Base-by-base conservation (phyloP, 2,329 filamentous ascomycete genomes). In the Exophiala sp. region DNA sequence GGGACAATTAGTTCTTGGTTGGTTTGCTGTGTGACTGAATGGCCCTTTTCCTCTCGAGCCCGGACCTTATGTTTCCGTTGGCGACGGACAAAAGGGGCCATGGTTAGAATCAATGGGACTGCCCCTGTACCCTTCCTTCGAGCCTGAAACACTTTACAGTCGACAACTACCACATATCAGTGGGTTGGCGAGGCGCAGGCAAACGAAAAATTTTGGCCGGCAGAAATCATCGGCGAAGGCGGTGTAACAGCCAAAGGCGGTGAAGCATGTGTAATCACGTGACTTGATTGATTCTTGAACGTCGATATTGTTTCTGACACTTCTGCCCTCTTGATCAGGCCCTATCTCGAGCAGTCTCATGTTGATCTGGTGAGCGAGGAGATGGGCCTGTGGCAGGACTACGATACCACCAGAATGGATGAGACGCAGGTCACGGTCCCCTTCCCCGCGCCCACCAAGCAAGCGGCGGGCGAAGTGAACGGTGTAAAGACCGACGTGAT, bases 401-500 rank as follows among this genome's bases (percentile, higher is more conserved):
- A 53, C 46, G 40, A 32, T 1, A 22, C 38, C 13, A 22, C 42
- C 37, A 48, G 32, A 3, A 55, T 59, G 51, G 54, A 56, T 18
- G 54, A 55, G 14, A 56, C 58, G 2, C 43, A 55, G 41, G 49
- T 58, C 16, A 56, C 56, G 13, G 43, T 79, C n/a, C 70, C 79
- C 0, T 95, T 87, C 62, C 86, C 87, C 13, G 85, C 82, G 2
- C 70, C 72, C 9, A 83, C 80, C 2, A 82, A 77, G 44, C 74
- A 75, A 53, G 74, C 74, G 11, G 73, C 75, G 1, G 83, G 83
- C 2, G 65, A 73, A 2, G 80, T 96, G 54, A 80, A 83, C 55
- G 82, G 81, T 23, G 67, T 83, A 18, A 67, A 76, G 29, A 97
- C 93, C 1, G 81, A 88, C 58, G 83, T 87, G 27, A 82, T 81